A percentile compares a stretch with the other conserved stretches of the same genome.
phyloP scores from a whole-genome alignment of 148 eudicot species.

The Chenopodium formosanum region DNA sequence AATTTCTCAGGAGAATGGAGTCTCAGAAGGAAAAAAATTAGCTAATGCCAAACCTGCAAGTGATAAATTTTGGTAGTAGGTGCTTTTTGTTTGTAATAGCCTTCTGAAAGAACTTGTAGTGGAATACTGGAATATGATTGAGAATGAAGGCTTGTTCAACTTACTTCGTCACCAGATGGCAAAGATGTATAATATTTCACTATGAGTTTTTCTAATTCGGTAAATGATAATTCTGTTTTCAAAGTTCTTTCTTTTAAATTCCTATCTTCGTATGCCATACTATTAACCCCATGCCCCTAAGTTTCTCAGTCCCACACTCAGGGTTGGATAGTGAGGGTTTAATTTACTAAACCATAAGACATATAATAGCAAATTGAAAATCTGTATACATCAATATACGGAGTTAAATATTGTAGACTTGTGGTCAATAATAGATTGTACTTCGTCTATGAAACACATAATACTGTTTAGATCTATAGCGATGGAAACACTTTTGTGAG shows the following conservation, averaged over 20 bases:
- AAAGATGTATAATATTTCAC: not conserved
- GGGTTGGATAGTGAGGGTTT: not conserved
- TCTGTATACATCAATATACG: too few species aligned
- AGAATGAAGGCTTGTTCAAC: not conserved
- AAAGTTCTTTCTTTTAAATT: too few species aligned
- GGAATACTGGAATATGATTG: not conserved
- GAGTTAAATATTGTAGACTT: too few species aligned
- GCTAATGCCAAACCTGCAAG: slow-evolving; percentile 11
- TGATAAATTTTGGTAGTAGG: not conserved
- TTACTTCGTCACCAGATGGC: not conserved
- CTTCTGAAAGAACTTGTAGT: not conserved
- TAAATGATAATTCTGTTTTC: too few species aligned
- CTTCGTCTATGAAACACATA: too few species aligned
- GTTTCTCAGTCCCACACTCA: not conserved
- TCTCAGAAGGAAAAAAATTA: slow-evolving; percentile 50
- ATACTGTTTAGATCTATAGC: too few species aligned
- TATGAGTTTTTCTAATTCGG: not conserved
- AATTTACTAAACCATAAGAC: too few species aligned
- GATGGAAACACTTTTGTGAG: too few species aligned
- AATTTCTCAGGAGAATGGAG: slow-evolving; percentile 67
- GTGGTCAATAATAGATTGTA: too few species aligned
- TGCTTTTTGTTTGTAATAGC: not conserved
- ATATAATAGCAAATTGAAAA: too few species aligned
- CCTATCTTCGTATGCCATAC: not conserved
- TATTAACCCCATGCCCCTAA: too few species aligned